phyloP scores from a whole-genome alignment of 2,329 filamentous ascomycete species.

The Dothistroma septosporum region DNA sequence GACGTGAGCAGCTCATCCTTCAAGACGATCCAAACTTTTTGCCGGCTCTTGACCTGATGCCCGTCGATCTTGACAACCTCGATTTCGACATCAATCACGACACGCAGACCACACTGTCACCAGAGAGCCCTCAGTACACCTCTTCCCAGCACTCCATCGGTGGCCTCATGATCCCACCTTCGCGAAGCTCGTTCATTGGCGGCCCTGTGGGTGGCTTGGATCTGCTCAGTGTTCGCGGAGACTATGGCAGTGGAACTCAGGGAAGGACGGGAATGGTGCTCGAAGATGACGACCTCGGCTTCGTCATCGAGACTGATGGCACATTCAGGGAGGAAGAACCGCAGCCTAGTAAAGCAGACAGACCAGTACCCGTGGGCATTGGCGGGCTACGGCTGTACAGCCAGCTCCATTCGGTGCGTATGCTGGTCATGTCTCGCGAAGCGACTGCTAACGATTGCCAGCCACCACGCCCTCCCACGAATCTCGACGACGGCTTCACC shows the following conservation, averaged over 20 bases:
- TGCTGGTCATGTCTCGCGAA: background rate
- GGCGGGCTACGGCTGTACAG: background rate
- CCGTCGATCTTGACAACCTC: slow-evolving; percentile 51
- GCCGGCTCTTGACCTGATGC: slow-evolving; percentile 59
- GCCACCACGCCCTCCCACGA: background rate
- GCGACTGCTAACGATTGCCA: background rate
- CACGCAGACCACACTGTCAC: slow-evolving; percentile 37
- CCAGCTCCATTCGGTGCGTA: background rate
- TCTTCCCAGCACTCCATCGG: slow-evolving; percentile 35
- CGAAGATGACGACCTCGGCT: slow-evolving; percentile 24
- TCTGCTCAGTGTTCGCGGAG: slow-evolving; percentile 41
- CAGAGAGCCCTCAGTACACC: slow-evolving; percentile 29
- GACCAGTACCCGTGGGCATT: background rate
- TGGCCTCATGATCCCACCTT: slow-evolving; percentile 45
- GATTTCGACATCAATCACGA: slow-evolving; percentile 42
- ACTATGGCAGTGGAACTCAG: slow-evolving; percentile 36
- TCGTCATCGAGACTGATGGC: slow-evolving; percentile 56
- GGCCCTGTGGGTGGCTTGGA: slow-evolving; percentile 36
- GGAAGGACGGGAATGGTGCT: slow-evolving; percentile 15
- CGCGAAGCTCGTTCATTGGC: slow-evolving; percentile 38
- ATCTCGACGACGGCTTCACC: slow-evolving; percentile 33
- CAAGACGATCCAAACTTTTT: slow-evolving; percentile 79
- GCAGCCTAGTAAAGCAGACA: background rate
- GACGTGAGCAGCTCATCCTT: slow-evolving; percentile 70
- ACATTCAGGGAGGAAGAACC: slow-evolving; percentile 40